Evolutionary conservation across 768 basidiomycete genomes (phyloP).

Genomic region (Butyriboletus loyo): DNA sequence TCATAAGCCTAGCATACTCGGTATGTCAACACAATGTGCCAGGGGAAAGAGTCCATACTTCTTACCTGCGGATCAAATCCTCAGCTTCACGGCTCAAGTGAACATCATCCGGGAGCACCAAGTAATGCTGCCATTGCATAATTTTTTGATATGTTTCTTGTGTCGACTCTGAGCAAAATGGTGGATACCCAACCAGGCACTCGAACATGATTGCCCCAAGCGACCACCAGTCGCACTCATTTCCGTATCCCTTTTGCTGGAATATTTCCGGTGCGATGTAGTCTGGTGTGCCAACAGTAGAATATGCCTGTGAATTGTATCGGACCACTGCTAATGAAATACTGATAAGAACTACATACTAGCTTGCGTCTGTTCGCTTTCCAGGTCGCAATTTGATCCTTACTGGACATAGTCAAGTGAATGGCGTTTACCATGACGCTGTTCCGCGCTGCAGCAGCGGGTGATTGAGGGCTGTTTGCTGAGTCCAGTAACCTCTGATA

Average conservation of each 20-base stretch:
- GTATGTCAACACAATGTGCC: slow-evolving; percentile 5
- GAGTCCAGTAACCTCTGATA: slow-evolving; percentile 85
- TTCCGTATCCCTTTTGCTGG: slow-evolving; percentile 93
- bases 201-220: slow-evolving; percentile 99
- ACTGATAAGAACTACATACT: slow-evolving; percentile 41
- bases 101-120: slow-evolving; percentile 91
- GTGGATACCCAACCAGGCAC: slow-evolving; percentile 94
- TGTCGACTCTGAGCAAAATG: slow-evolving; percentile 93
- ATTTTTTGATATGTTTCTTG: slow-evolving; percentile 99
- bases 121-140: slow-evolving; percentile 86
- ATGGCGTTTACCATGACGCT: slow-evolving; percentile 98
- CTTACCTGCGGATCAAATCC: slow-evolving; percentile 80
- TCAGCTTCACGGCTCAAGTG: slow-evolving; percentile 89
- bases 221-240: slow-evolving; percentile 99
- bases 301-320: slow-evolving; percentile 69
- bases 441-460: slow-evolving; percentile 62
- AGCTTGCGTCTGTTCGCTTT: slow-evolving; percentile 97
- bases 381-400: slow-evolving; percentile 96
- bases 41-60: neutral
- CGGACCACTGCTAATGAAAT: neutral
- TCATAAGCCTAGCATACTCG: slow-evolving; percentile 67
- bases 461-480: slow-evolving; percentile 44
- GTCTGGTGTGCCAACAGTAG: slow-evolving; percentile 96
- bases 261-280: slow-evolving; percentile 98
- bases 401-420: slow-evolving; percentile 91